Percentiles rank a stretch among this genome's conserved stretches.
phyloP scores from a whole-genome alignment of 1,139 yeast species.

The Scheffersomyces illinoinensis region DNA sequence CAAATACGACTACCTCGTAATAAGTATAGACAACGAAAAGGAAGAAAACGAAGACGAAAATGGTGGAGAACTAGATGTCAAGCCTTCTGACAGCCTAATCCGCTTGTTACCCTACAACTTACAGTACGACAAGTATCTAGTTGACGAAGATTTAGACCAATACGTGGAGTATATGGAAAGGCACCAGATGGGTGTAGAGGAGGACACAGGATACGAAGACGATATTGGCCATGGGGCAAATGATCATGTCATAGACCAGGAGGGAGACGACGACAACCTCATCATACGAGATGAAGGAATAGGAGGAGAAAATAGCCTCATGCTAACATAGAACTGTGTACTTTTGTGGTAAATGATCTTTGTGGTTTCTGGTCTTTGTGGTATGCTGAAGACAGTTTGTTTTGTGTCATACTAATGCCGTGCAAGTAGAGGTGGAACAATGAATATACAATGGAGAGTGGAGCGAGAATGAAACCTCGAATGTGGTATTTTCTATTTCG shows the following conservation, averaged over 20 bases:
- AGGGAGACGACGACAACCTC: constrained; percentile 4
- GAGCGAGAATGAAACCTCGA: background rate
- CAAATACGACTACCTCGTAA: constrained; percentile 31
- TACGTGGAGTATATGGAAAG: constrained; percentile 11
- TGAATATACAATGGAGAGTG: background rate
- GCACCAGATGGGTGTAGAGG: constrained; percentile 3
- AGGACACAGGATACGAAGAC: background rate
- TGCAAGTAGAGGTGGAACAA: background rate
- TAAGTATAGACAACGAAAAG: constrained; percentile 21
- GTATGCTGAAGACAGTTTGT: background rate
- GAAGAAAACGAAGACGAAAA: constrained; percentile 10
- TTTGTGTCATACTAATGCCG: background rate
- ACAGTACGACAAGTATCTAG: constrained; percentile 23
- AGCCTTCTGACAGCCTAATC: constrained; percentile 22
- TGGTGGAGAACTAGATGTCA: constrained; percentile 12
- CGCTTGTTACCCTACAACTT: constrained; percentile 33
- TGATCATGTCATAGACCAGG: background rate
- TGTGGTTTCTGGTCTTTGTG: too few relatives aligned
- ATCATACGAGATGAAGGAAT: constrained; percentile 14
- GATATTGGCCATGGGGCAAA: background rate
- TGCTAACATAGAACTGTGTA: constrained; percentile 5
- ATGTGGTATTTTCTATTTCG: background rate
- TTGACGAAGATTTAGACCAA: constrained; percentile 27
- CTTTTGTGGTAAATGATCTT: too few relatives aligned
- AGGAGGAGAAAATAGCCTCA: constrained; percentile 17